A percentile compares a stretch with the other conserved stretches of the same genome.
Evolutionary conservation across 2,329 filamentous ascomycete species (phyloP).

Genomic region (Diaporthe citriasiana): DNA sequence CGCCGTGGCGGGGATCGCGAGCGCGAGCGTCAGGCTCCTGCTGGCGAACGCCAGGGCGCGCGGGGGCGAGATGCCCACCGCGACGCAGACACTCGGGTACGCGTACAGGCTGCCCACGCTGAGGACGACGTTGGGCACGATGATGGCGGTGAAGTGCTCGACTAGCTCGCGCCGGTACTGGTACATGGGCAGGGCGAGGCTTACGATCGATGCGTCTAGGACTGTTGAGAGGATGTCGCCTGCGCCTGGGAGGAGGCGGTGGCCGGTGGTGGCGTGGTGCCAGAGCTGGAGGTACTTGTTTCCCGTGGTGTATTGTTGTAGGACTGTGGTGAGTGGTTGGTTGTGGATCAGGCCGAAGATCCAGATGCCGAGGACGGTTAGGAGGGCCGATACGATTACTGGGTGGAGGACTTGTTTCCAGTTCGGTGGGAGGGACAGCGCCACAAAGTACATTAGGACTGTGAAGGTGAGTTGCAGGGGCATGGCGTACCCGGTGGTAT

Average conservation of each 20-base stretch:
- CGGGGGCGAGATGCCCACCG: constrained; percentile 66
- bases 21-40: constrained; percentile 70
- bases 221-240: constrained; percentile 69
- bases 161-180: constrained; percentile 70
- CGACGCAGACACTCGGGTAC: constrained; percentile 68
- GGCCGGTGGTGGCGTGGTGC: constrained; percentile 50
- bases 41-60: constrained; percentile 69
- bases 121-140: constrained; percentile 66
- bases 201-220: constrained; percentile 71
- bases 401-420: constrained; percentile 70
- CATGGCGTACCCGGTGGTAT: constrained; percentile 65
- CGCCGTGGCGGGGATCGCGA: constrained; percentile 69
- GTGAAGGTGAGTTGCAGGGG: constrained; percentile 62
- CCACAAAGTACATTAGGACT: constrained; percentile 65
- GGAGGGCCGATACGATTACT: constrained; percentile 67
- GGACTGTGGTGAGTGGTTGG: constrained; percentile 54
- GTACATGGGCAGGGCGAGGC: constrained; percentile 73
- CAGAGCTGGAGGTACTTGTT: constrained; percentile 68
- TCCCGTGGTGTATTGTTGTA: constrained; percentile 65
- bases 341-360: constrained; percentile 62
- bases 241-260: constrained; percentile 61
- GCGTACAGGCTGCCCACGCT: constrained; percentile 68
- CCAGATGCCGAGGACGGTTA: constrained; percentile 68
- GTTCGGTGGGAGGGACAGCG: constrained; percentile 61
- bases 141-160: constrained; percentile 66